Conservation (phyloP, 139 green algal genomes). For the Tetradesmus obliquus region DNA sequence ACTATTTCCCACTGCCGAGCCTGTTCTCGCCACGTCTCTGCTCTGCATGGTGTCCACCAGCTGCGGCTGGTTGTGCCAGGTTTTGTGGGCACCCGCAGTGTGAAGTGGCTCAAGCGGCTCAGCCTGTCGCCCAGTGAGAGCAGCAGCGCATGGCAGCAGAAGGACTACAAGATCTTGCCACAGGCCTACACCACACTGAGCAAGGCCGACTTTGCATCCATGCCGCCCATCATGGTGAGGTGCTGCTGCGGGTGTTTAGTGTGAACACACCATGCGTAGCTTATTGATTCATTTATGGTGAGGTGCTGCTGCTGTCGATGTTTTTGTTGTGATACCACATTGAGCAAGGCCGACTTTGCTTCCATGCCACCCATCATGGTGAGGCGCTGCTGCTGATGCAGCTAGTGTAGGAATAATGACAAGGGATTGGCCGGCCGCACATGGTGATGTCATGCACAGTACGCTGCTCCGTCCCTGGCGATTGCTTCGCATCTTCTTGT, state of each 20-base stretch:
- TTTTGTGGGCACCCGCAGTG: slow-evolving; percentile 37
- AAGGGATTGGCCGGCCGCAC: too few relatives aligned
- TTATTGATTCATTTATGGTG: too few relatives aligned
- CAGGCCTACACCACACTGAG: slow-evolving; percentile 15
- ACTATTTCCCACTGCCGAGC: not conserved
- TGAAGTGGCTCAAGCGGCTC: slow-evolving; percentile 39
- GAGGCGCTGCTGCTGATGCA: not conserved
- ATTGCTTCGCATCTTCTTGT: too few relatives aligned
- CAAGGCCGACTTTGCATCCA: not conserved
- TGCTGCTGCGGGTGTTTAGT: too few relatives aligned
- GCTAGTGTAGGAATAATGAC: too few relatives aligned
- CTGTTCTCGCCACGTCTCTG: not conserved
- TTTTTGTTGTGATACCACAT: too few relatives aligned
- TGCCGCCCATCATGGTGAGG: slow-evolving; percentile 33
- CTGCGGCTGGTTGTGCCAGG: slow-evolving; percentile 34
- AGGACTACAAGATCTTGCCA: slow-evolving; percentile 39
- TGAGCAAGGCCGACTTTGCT: not conserved
- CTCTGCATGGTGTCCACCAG: not conserved
- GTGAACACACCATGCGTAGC: too few relatives aligned
- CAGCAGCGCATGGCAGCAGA: slow-evolving; percentile 22
- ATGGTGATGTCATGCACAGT: too few relatives aligned
- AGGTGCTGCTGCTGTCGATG: too few relatives aligned
- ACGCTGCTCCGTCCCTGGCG: too few relatives aligned
- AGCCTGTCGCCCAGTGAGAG: not conserved
- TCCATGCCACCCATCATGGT: slow-evolving; percentile 36